Evolutionary conservation across 345 rosid genomes (phyloP).

Genomic region (Gossypium bickii): DNA sequence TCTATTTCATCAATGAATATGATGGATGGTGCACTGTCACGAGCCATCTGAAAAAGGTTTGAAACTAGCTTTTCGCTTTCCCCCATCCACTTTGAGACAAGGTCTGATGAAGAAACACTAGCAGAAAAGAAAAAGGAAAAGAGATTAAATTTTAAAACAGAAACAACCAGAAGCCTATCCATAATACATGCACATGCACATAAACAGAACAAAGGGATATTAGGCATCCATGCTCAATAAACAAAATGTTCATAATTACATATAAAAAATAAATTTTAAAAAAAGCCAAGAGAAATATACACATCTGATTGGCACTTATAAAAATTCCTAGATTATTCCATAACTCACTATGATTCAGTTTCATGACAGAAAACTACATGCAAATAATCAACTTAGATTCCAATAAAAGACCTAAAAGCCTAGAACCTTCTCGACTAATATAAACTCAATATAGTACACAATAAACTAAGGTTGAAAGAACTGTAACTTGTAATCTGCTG

Average conservation of each 20-base stretch:
- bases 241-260: not conserved
- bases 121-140: not conserved
- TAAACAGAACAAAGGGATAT: not conserved
- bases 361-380: not conserved
- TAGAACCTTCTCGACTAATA: not conserved
- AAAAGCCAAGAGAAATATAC: not conserved
- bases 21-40: conserved; percentile 77
- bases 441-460: not conserved
- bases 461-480: not conserved
- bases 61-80: conserved; percentile 87
- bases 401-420: not conserved
- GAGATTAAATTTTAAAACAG: not conserved
- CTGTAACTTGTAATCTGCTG: not conserved
- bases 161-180: not conserved
- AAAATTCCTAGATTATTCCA: not conserved
- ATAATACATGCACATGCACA: not conserved
- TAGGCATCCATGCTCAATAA: not conserved
- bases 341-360: not conserved
- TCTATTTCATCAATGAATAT: conserved; percentile 82
- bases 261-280: not conserved
- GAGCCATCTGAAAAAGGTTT: conserved; percentile 78
- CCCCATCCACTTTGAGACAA: conserved; percentile 90
- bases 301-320: not conserved
- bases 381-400: not conserved
- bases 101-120: conserved; percentile 77